These are phyloP conservation scores for Pseudonitzschia multistriata DNA, from an alignment of 108 stramenopile species.

Conservation along the genomic window DNA sequence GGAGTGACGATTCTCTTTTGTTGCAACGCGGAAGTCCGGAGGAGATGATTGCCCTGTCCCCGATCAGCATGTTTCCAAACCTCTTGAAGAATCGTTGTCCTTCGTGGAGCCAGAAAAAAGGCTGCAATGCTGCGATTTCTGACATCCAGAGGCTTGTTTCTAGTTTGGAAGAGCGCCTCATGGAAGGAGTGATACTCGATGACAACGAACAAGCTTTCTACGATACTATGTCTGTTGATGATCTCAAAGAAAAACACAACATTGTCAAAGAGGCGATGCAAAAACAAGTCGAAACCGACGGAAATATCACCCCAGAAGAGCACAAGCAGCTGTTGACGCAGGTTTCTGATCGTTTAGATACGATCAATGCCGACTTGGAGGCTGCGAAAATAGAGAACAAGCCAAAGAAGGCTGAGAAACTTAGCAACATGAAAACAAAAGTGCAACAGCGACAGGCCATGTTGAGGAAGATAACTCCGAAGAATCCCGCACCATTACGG, in stretches of 20 bases:
- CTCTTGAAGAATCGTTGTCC: constrained; percentile 58
- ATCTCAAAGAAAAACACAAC: constrained; percentile 63
- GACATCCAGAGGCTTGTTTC: constrained; percentile 45
- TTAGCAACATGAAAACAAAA: constrained; percentile 41
- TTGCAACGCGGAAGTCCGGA: constrained; percentile 64
- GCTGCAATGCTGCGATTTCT: constrained; percentile 51
- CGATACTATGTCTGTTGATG: constrained; percentile 55
- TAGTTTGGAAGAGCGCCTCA: constrained; percentile 74
- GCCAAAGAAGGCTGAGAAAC: constrained; percentile 57
- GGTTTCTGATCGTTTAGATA: constrained; percentile 60
- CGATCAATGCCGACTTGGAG: constrained; percentile 53
- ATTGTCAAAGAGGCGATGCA: constrained; percentile 58
- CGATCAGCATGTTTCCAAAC: constrained; percentile 60
- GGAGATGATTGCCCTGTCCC: constrained; percentile 64
- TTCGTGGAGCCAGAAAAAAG: constrained; percentile 87
- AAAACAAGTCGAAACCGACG: constrained; percentile 65
- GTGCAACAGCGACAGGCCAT: constrained; percentile 53
- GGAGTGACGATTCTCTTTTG: constrained; percentile 8
- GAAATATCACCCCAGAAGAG: constrained; percentile 56
- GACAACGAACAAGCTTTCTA: constrained; percentile 85
- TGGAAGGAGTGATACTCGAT: constrained; percentile 65
- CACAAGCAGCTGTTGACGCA: constrained; percentile 50
- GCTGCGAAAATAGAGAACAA: constrained; percentile 50
- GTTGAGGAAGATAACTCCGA: constrained; percentile 38
- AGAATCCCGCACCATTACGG: constrained; percentile 53